phyloP scores from a whole-genome alignment of 2,329 filamentous ascomycete genomes.

The Thermomyces lanuginosus region DNA sequence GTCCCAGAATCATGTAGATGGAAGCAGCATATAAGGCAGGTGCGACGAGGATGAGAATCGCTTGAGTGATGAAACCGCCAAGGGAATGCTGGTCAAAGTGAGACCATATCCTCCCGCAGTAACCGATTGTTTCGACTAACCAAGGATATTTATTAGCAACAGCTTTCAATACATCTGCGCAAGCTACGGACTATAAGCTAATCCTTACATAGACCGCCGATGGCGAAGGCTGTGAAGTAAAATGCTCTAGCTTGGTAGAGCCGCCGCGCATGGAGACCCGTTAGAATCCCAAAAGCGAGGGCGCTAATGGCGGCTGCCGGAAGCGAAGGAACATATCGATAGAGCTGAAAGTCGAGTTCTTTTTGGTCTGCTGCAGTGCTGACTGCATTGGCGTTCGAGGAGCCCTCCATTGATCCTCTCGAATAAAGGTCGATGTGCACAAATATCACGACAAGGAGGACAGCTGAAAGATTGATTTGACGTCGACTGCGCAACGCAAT shows the following conservation, averaged over 20 bases:
- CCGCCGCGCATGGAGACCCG: background rate
- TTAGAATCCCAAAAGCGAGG: background rate
- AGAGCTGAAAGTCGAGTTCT: too few relatives aligned
- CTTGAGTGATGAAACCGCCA: slow-evolving; percentile 15
- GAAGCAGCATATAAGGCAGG: slow-evolving; percentile 22
- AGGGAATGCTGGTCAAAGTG: slow-evolving; percentile 1
- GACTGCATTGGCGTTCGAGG: too few relatives aligned
- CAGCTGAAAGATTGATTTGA: too few relatives aligned
- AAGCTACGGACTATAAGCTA: too few relatives aligned
- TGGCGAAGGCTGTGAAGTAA: slow-evolving; percentile 16
- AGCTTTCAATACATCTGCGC: too few relatives aligned
- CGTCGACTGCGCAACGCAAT: too few relatives aligned
- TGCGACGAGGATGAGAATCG: slow-evolving; percentile 16
- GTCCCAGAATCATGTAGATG: slow-evolving; percentile 20
- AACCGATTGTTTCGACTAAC: slow-evolving; percentile 9
- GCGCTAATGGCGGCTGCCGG: slow-evolving; percentile 2
- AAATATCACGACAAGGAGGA: too few relatives aligned
- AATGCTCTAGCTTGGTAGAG: slow-evolving; percentile 10
- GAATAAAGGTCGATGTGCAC: too few relatives aligned
- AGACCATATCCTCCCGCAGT: slow-evolving; percentile 4
- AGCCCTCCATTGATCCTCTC: too few relatives aligned
- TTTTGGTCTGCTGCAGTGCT: too few relatives aligned
- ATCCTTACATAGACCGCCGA: slow-evolving; percentile 21
- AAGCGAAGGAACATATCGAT: slow-evolving; percentile 3
- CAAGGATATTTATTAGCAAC: background rate